These are phyloP conservation scores for Phytophthora cajani DNA, from an alignment of 352 stramenopile genomes.

Conservation along the genomic window DNA sequence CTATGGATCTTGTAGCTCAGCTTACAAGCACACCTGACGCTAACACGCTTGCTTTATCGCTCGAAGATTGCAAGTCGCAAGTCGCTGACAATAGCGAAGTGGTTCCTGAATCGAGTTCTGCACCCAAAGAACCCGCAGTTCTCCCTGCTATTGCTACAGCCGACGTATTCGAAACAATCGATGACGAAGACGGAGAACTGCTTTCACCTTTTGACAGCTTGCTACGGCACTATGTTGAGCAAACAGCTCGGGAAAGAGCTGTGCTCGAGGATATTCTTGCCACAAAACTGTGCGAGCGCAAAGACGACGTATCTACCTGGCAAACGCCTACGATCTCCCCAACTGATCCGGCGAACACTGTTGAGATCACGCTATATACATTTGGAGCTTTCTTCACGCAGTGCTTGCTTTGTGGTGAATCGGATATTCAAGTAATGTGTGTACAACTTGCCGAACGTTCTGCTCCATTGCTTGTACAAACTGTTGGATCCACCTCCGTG, in stretches of 20 bases:
- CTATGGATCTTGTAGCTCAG: constrained; percentile 42
- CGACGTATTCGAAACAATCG: neutral
- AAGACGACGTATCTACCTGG: constrained; percentile 16
- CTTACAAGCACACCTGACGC: constrained; percentile 15
- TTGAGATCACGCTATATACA: constrained; percentile 43
- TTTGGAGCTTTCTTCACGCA: constrained; percentile 65
- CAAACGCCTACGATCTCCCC: constrained; percentile 28
- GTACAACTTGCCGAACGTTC: constrained; percentile 48
- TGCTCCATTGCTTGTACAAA: constrained; percentile 24
- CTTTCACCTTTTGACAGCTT: constrained; percentile 28
- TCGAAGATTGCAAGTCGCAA: neutral
- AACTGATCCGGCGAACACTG: constrained; percentile 34
- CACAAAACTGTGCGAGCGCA: neutral
- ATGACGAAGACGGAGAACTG: constrained; percentile 1
- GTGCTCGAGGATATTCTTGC: constrained; percentile 28
- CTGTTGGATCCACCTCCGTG: constrained; percentile 24
- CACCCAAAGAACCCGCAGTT: neutral
- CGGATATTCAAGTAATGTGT: constrained; percentile 32
- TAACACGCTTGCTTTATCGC: neutral
- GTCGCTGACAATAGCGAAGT: neutral
- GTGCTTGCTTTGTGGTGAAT: constrained; percentile 36
- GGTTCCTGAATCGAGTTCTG: neutral
- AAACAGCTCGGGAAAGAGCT: constrained; percentile 27
- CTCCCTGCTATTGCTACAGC: neutral
- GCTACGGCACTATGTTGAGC: constrained; percentile 28